Evolutionary conservation across 805 yeast species (phyloP), one percentile per base, ranked within the genome.

Genomic region (Torulaspora quercuum): DNA sequence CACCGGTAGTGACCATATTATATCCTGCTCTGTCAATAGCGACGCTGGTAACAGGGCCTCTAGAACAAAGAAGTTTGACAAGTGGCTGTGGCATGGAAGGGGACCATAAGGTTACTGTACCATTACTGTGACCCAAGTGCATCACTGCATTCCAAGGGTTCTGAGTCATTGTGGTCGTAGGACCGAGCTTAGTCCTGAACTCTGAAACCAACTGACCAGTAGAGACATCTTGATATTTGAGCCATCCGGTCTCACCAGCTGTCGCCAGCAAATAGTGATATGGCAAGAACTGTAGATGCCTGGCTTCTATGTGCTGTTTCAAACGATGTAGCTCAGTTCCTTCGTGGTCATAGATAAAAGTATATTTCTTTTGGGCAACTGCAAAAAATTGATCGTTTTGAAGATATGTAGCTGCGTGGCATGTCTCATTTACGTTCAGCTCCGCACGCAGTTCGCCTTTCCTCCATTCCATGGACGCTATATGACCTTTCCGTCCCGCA

Each of bases 131-230:
- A 21, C 98, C 98, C 40, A 88, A 70, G 59, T 92, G 95, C 68
- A 89, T 78, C 10, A 90, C 84, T 0, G 97, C 98, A 58, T 92
- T 92, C 83, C 94, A 87, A 3, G 95, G 95, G 57, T 90, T 92
- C 51, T 85, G 95, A 34, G 81, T 68, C 88, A 90, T 78, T 5
- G 90, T 73, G 31, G 80, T 79, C 0, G 95, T 83, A 12, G 97
- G 95, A 1, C 98, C 98, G 45, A 85, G 63, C 59, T 83, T 87
- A 6, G 97, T 88, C 56, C 89, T 74, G 19, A 79, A 67, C 59
- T 92, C 97, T 28, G 87, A 71, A 1, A 89, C 92, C 21, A 87
- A 65, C 30, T 71, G 75, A 43, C 98, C 98, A 0, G 97, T 92
- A 3, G 96, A 82, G 2, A 89, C 94, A 63, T 92, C 98, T 55